Evolutionary conservation across 2,329 filamentous ascomycete species (phyloP).

Genomic region (Colletotrichum sp.): DNA sequence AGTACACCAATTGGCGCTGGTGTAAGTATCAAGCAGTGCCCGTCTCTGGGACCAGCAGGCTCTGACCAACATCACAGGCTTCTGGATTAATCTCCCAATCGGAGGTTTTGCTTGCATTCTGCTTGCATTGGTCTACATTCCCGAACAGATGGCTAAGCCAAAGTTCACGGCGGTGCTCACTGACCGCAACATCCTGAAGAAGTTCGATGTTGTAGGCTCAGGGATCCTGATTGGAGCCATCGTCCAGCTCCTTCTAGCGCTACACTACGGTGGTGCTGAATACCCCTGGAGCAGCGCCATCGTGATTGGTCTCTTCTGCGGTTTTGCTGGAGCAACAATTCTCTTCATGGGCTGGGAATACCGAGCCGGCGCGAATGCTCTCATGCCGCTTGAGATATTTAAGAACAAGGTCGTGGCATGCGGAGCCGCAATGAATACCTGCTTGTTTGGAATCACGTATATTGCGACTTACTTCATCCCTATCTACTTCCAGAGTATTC

Average conservation of each 20-base stretch:
- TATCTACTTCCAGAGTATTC: conserved; percentile 57
- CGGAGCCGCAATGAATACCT: conserved; percentile 45
- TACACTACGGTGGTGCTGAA: conserved; percentile 45
- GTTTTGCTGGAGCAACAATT: conserved; percentile 33
- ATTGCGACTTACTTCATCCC: conserved; percentile 56
- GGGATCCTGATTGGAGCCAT: conserved; percentile 43
- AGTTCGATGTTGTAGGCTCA: conserved; percentile 48
- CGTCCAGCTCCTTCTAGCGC: conserved; percentile 47
- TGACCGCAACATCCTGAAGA: conserved; percentile 31
- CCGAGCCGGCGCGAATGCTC: conserved; percentile 48
- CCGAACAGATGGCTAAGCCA: conserved; percentile 37
- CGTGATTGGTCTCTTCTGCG: conserved; percentile 45
- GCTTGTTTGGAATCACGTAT: conserved; percentile 46
- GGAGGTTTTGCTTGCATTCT: conserved; percentile 38
- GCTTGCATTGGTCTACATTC: conserved; percentile 37
- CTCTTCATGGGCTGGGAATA: conserved; percentile 47
- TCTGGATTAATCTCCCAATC: conserved; percentile 52
- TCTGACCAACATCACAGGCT: conserved; percentile 29
- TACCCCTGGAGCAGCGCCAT: conserved; percentile 43
- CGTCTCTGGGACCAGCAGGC: not conserved
- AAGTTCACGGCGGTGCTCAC: conserved; percentile 29
- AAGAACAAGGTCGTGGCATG: conserved; percentile 25
- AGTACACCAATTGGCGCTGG: conserved; percentile 37
- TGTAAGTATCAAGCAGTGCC: conserved; percentile 29
- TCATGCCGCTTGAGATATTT: conserved; percentile 50